These are phyloP conservation scores for Platanus orientalis DNA, from an alignment of 164 flowering plant genomes.

Conservation along the genomic window DNA sequence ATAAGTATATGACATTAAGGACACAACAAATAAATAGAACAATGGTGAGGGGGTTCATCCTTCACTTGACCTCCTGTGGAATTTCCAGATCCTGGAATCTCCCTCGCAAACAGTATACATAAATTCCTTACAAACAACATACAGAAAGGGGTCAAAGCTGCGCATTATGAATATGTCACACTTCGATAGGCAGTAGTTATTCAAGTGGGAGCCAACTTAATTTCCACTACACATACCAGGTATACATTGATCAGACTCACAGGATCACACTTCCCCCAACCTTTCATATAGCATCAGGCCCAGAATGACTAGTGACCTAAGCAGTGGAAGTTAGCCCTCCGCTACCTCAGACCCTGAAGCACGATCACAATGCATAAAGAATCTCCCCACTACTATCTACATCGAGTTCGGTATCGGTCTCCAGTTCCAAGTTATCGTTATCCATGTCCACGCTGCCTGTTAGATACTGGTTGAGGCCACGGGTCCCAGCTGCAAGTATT, in stretches of 20 bases:
- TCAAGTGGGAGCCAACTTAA: not conserved
- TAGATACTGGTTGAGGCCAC: conserved; percentile 44
- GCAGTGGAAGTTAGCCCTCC: not conserved
- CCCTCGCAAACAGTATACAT: not conserved
- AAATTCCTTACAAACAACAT: conserved; percentile 1
- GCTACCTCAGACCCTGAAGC: not conserved
- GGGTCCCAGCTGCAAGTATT: conserved; percentile 64
- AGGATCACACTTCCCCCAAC: not conserved
- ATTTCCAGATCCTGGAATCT: not conserved
- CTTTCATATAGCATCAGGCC: not conserved
- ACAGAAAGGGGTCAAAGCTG: conserved; percentile 2
- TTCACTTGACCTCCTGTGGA: not conserved
- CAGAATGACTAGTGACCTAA: not conserved
- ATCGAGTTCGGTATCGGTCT: conserved; percentile 74
- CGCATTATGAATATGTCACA: conserved; percentile 9
- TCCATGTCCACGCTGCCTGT: too few species aligned
- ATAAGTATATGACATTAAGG: not conserved
- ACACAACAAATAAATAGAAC: not conserved
- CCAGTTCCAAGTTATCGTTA: conserved; percentile 66
- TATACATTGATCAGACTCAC: not conserved
- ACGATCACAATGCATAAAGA: conserved; percentile 60
- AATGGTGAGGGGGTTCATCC: not conserved
- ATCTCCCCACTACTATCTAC: conserved; percentile 91
- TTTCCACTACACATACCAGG: not conserved
- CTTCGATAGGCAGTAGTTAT: not conserved